Base-by-base conservation (phyloP, 441 rosid genomes). In the Kokia cookei region DNA sequence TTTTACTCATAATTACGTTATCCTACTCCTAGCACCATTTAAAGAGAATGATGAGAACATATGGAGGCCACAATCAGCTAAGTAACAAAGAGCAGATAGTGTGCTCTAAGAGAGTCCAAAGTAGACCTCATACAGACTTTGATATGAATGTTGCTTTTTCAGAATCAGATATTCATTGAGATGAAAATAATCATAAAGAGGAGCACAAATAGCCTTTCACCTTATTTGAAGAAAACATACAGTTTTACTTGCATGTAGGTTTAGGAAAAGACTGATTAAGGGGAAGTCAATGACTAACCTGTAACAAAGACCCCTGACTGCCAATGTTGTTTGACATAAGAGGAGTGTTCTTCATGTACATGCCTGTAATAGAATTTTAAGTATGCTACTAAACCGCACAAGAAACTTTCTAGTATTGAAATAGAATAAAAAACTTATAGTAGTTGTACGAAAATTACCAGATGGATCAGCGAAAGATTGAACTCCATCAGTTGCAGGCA, bases 291-390 rank as follows among this genome's bases (percentile, higher is more conserved):
- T 65, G 14, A 75, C 73, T 67, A 72, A 96, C 97, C 97, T 93
- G 99, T 82, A 92, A 72, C 75, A 91, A 64, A 71, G 88, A 72
- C 69, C 91, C 97, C 74, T 87, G 97, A 82, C 73, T 85, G 82
- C 75, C 77, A 64, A 87, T 83, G 81, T 61, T 87, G 84, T 84
- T 92, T 45, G 97, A 81, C 54, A 88, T 75, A 65, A 84, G 53
- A 77, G 93, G 64, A 29, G 90, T 80, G 79, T 69, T 85, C 87
- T 89, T 90, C 84, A 80, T 83, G 78, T 84, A 88, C 84, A 85
- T 85, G 74, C 96, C 99, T 92, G 86, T 22, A 26, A 80, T 65
- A 66, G 58, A 82, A 26, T 68, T 72, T 8, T 2, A 24, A 11
- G 26, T 19, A 71, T 70, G 45, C 42, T 5, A 69, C 63, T 82